These are phyloP conservation scores for Malbranchea zuffiana DNA, from an alignment of 2,329 filamentous ascomycete species.

Conservation along the genomic window DNA sequence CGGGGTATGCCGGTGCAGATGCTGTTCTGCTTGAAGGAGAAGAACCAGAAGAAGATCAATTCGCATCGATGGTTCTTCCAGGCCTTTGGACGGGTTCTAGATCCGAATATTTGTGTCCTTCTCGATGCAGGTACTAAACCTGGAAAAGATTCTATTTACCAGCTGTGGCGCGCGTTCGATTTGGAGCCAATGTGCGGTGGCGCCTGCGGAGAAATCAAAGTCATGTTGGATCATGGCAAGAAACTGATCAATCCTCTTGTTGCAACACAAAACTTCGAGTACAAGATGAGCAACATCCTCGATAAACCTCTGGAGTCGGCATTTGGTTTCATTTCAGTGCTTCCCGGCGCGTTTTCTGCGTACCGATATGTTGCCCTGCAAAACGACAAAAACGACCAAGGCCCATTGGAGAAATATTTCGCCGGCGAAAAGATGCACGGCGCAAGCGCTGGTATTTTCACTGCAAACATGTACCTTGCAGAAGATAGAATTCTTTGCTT, in stretches of 20 bases:
- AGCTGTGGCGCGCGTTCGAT: slow-evolving; percentile 97
- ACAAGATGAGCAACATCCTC: slow-evolving; percentile 99
- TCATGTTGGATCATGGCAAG: slow-evolving; percentile 79
- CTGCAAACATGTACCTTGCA: slow-evolving; percentile 60
- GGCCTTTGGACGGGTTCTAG: slow-evolving; percentile 80
- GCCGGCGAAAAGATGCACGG: slow-evolving; percentile 92
- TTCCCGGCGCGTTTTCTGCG: slow-evolving; percentile 96
- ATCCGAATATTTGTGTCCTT: slow-evolving; percentile 93
- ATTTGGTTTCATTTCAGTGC: slow-evolving; percentile 93
- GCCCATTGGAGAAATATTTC: slow-evolving; percentile 93
- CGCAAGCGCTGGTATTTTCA: slow-evolving; percentile 88
- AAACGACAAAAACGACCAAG: slow-evolving; percentile 90
- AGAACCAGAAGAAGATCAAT: slow-evolving; percentile 99
- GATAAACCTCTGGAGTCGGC: slow-evolving; percentile 96
- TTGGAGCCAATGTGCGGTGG: slow-evolving; percentile 95
- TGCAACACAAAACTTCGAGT: slow-evolving; percentile 96
- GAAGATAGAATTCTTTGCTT: slow-evolving; percentile 44
- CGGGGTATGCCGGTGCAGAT: slow-evolving; percentile 84
- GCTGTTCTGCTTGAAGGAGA: slow-evolving; percentile 96
- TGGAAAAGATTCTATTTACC: slow-evolving; percentile 88
- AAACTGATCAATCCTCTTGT: slow-evolving; percentile 88
- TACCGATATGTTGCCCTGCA: slow-evolving; percentile 91
- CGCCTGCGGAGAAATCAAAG: slow-evolving; percentile 97
- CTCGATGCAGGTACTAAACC: slow-evolving; percentile 94
- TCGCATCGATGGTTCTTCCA: slow-evolving; percentile 99